A percentile compares a stretch with the other conserved stretches of the same genome.
phyloP scores from a whole-genome alignment of 805 yeast species.

The Teunomyces stri region DNA sequence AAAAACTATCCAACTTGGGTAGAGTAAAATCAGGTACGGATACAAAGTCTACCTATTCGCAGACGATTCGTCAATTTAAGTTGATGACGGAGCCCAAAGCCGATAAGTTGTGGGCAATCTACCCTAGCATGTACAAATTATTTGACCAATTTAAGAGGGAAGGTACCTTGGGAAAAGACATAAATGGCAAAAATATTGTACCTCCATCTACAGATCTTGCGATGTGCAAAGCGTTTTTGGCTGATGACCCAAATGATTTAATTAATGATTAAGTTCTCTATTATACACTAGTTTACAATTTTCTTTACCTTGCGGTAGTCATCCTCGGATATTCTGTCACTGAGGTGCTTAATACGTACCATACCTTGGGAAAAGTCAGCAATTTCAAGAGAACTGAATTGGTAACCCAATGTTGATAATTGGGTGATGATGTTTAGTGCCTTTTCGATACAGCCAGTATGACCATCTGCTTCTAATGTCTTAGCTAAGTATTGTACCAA shows the following conservation, averaged over 20 bases:
- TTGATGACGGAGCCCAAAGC: constrained; percentile 54
- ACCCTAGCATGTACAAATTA: constrained; percentile 37
- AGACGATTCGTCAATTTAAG: constrained; percentile 55
- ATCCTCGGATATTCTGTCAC: constrained; percentile 52
- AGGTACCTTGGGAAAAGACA: constrained; percentile 40
- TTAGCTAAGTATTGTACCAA: constrained; percentile 33
- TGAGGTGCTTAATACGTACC: constrained; percentile 36
- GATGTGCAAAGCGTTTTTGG: constrained; percentile 46
- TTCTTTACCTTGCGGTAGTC: constrained; percentile 51
- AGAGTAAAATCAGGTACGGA: constrained; percentile 53
- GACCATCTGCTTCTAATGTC: constrained; percentile 31
- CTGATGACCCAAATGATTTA: constrained; percentile 49
- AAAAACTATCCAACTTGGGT: constrained; percentile 54
- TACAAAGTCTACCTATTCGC: constrained; percentile 43
- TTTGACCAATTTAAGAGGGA: constrained; percentile 22
- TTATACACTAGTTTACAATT: constrained; percentile 21
- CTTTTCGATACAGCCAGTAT: constrained; percentile 56
- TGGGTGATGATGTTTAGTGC: constrained; percentile 49
- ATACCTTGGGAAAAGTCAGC: constrained; percentile 34
- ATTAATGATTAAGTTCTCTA: constrained; percentile 13
- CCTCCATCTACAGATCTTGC: constrained; percentile 51
- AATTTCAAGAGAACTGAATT: constrained; percentile 46
- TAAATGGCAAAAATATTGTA: constrained; percentile 44
- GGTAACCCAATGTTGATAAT: constrained; percentile 40
- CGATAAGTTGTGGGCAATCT: constrained; percentile 40